These are phyloP conservation scores for Sarocladiaceae sp. DNA, from an alignment of 2,329 filamentous ascomycete genomes.

Conservation along the genomic window DNA sequence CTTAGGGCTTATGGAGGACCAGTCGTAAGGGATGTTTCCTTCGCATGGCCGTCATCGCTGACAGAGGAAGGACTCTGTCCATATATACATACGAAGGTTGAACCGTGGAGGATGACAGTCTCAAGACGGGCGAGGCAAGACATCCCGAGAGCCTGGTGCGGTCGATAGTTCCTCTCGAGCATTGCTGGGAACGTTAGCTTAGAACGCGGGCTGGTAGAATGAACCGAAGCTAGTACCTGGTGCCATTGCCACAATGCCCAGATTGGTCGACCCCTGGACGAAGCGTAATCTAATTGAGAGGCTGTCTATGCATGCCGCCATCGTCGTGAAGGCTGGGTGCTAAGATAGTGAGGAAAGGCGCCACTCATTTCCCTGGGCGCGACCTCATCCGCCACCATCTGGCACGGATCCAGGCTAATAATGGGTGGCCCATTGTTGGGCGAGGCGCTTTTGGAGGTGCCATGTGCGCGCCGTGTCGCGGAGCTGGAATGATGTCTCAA, in stretches of 20 bases:
- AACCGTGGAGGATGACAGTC: neutral
- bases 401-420: conserved; percentile 1
- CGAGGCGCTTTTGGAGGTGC: neutral
- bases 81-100: neutral
- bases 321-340: conserved; percentile 1
- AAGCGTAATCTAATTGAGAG: neutral
- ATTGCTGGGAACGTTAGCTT: neutral
- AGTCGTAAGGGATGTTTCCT: neutral
- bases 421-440: neutral
- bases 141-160: neutral
- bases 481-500: conserved; percentile 4
- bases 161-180: conserved; percentile 3
- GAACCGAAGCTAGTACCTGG: neutral
- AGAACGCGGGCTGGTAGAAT: neutral
- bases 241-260: neutral
- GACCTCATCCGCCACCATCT: conserved; percentile 1
- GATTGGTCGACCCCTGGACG: neutral
- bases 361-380: conserved; percentile 4
- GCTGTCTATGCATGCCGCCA: neutral
- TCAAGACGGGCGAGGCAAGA: neutral
- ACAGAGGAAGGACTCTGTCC: neutral
- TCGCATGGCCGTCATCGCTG: neutral
- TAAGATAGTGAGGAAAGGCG: neutral
- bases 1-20: neutral
- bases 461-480: conserved; percentile 1